Conservation (phyloP, 257 asterid species). For the Nicotiana undulata region DNA sequence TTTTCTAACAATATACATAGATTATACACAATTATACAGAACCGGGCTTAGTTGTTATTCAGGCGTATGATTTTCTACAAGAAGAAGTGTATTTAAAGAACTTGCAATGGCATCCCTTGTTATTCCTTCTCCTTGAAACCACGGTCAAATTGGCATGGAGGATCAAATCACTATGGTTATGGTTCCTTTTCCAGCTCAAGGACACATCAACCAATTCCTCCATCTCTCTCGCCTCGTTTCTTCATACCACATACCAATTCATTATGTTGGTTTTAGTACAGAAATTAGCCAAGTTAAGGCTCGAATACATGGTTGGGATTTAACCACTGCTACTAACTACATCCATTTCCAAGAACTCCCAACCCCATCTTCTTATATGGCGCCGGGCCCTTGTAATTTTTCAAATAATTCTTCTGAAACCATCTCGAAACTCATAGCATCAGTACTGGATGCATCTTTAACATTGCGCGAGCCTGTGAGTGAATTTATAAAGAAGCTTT, state of each 20-base stretch:
- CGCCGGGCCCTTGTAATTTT: neutral
- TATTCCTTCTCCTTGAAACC: neutral
- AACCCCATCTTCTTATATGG: neutral
- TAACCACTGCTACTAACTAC: neutral
- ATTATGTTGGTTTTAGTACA: neutral
- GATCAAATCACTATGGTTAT: neutral
- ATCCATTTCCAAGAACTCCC: neutral
- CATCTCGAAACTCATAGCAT: neutral
- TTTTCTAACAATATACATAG: too few species aligned
- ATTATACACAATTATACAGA: too few species aligned
- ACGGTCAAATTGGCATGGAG: neutral
- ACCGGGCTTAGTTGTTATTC: neutral
- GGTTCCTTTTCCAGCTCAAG: neutral
- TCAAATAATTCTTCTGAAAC: neutral
- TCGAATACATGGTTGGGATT: neutral
- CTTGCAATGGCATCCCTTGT: neutral
- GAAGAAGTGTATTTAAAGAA: neutral
- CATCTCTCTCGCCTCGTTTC: neutral
- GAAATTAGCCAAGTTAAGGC: neutral
- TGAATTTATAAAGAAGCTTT: neutral
- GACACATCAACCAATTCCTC: neutral
- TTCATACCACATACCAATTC: neutral
- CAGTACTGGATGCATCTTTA: neutral
- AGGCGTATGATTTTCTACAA: neutral
- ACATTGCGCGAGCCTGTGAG: neutral